phyloP scores from a whole-genome alignment of 306 rosid genomes.

The Quercus robur region DNA sequence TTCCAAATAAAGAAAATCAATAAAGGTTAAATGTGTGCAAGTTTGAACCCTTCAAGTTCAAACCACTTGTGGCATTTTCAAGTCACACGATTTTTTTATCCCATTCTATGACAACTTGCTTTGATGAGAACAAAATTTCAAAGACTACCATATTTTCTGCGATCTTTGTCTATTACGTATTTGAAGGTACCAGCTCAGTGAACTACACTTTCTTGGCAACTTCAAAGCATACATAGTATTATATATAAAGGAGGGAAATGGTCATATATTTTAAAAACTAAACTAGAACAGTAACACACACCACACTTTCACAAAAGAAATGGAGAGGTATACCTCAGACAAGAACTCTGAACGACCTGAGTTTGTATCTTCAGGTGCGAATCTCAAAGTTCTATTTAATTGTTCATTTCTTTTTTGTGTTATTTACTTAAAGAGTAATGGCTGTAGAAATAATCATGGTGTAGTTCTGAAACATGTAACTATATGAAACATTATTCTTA shows the following conservation, averaged over 20 bases:
- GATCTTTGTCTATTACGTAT: conserved; percentile 20
- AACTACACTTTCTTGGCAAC: conserved; percentile 8
- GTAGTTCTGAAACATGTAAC: no score
- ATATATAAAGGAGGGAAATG: conserved; percentile 26
- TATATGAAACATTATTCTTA: no score
- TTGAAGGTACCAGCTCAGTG: conserved; percentile 18
- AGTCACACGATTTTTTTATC: conserved; percentile 3
- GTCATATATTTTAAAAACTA: background rate
- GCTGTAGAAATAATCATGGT: no score
- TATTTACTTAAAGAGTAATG: no score
- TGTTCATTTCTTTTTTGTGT: background rate
- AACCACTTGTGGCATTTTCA: conserved; percentile 13
- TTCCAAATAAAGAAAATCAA: conserved; percentile 1
- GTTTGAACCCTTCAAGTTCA: conserved; percentile 34
- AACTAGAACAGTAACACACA: background rate
- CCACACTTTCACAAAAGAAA: background rate
- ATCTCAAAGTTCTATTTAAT: background rate
- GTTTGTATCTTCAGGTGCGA: background rate
- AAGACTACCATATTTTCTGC: conserved; percentile 20
- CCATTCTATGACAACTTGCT: conserved; percentile 31
- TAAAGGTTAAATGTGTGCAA: background rate
- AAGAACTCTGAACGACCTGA: background rate
- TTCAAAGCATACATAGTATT: conserved; percentile 22
- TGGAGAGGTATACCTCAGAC: background rate
- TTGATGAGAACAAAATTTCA: conserved; percentile 1